Conservation (phyloP, 1,284 basidiomycete genomes). For the Trichosporon sp. region DNA sequence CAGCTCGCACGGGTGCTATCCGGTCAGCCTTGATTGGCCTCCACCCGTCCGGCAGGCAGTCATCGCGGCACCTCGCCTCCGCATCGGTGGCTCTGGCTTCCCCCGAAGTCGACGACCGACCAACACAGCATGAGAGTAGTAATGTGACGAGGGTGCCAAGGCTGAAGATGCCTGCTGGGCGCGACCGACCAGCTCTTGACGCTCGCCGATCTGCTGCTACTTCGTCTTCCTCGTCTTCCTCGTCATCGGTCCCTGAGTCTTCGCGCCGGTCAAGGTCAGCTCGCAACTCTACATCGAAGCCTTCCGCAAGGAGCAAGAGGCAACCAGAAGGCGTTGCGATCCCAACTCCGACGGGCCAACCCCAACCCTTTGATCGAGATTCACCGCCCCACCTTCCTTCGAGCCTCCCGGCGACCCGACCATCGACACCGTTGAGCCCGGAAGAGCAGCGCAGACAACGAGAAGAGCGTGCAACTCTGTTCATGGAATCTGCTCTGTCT, state of each 20-base stretch:
- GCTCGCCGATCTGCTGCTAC: not conserved
- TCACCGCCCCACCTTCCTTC: not conserved
- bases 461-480: not conserved
- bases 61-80: constrained; percentile 7
- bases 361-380: not conserved
- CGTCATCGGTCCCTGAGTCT: not conserved
- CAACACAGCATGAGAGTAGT: not conserved
- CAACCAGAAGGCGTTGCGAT: not conserved
- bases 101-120: not conserved
- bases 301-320: not conserved
- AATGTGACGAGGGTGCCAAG: not conserved
- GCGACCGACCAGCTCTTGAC: not conserved
- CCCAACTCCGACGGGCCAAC: not conserved
- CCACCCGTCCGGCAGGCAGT: constrained; percentile 3
- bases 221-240: constrained; percentile 1
- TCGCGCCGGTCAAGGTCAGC: not conserved
- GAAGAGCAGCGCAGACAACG: not conserved
- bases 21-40: not conserved
- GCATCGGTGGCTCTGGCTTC: constrained; percentile 3
- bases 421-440: not conserved
- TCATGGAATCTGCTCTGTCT: not conserved
- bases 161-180: constrained; percentile 10
- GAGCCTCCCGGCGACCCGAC: not conserved
- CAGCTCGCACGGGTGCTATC: constrained; percentile 12
- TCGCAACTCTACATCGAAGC: not conserved